These are phyloP conservation scores for Fonsecaea erecta DNA, from an alignment of 2,329 filamentous ascomycete species.

Conservation along the genomic window DNA sequence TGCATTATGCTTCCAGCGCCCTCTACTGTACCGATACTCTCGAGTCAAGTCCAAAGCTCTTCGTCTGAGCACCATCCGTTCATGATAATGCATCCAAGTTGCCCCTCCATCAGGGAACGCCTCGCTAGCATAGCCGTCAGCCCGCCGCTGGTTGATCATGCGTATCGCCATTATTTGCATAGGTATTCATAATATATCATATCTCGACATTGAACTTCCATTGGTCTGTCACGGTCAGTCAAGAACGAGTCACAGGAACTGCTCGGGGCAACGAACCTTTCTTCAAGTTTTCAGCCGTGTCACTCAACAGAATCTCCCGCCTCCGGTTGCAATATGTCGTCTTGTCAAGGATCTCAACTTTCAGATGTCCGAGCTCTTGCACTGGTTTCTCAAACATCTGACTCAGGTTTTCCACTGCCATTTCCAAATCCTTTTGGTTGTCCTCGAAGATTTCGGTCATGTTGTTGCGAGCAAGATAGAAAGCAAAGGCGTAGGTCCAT, in stretches of 20 bases:
- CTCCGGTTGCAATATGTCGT: slow-evolving; percentile 95
- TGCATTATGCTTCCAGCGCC: background rate
- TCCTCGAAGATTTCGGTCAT: slow-evolving; percentile 97
- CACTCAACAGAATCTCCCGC: slow-evolving; percentile 83
- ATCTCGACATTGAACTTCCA: slow-evolving; percentile 54
- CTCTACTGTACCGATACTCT: background rate
- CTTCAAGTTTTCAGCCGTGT: slow-evolving; percentile 90
- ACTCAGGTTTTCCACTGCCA: slow-evolving; percentile 95
- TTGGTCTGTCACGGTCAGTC: slow-evolving; percentile 42
- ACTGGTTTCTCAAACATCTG: slow-evolving; percentile 99
- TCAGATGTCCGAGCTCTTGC: slow-evolving; percentile 80
- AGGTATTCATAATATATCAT: slow-evolving; percentile 35
- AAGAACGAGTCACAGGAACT: slow-evolving; percentile 6
- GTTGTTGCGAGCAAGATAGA: slow-evolving; percentile 95
- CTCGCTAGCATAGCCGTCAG: slow-evolving; percentile 18
- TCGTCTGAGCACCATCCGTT: slow-evolving; percentile 4
- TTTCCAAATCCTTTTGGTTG: slow-evolving; percentile 96
- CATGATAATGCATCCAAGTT: slow-evolving; percentile 17
- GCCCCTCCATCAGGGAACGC: slow-evolving; percentile 20
- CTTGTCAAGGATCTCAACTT: slow-evolving; percentile 98
- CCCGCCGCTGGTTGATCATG: background rate
- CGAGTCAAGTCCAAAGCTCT: background rate
- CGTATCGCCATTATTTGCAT: slow-evolving; percentile 1
- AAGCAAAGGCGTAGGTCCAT: slow-evolving; percentile 99
- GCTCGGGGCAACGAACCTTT: slow-evolving; percentile 65